Evolutionary conservation across 1,284 basidiomycete genomes (phyloP).

Genomic region (Wallemia ichthyophaga): DNA sequence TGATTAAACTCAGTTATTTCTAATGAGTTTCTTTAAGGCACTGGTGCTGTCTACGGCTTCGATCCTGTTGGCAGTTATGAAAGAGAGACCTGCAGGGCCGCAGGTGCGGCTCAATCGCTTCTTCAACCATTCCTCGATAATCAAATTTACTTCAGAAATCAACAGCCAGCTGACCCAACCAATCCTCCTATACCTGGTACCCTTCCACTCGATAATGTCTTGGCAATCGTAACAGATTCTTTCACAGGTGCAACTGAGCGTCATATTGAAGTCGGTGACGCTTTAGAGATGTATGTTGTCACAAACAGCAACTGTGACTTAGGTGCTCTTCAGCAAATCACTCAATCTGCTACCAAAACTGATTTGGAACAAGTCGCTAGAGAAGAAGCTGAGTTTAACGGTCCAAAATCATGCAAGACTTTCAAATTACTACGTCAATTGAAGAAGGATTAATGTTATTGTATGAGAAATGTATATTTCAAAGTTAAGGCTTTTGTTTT

Average conservation of each 20-base stretch:
- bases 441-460: neutral
- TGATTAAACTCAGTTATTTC: constrained; percentile 3
- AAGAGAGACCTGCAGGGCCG: constrained; percentile 72
- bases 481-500: too few species aligned
- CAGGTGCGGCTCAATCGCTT: constrained; percentile 62
- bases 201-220: constrained; percentile 44
- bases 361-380: neutral
- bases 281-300: constrained; percentile 63
- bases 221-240: constrained; percentile 65
- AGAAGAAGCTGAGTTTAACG: neutral
- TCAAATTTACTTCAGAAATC: constrained; percentile 93
- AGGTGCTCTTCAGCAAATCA: neutral
- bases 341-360: neutral
- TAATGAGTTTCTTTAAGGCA: constrained; percentile 24
- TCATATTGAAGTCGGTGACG: constrained; percentile 90
- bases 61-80: constrained; percentile 89
- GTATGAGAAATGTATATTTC: neutral
- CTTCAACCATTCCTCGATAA: constrained; percentile 90
- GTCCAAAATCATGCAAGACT: neutral
- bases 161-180: constrained; percentile 29
- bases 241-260: constrained; percentile 80
- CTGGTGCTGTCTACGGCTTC: constrained; percentile 84
- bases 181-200: constrained; percentile 31
- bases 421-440: neutral
- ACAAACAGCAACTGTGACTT: neutral